Evolutionary conservation across 768 basidiomycete genomes (phyloP).

Genomic region (Russula compacta): DNA sequence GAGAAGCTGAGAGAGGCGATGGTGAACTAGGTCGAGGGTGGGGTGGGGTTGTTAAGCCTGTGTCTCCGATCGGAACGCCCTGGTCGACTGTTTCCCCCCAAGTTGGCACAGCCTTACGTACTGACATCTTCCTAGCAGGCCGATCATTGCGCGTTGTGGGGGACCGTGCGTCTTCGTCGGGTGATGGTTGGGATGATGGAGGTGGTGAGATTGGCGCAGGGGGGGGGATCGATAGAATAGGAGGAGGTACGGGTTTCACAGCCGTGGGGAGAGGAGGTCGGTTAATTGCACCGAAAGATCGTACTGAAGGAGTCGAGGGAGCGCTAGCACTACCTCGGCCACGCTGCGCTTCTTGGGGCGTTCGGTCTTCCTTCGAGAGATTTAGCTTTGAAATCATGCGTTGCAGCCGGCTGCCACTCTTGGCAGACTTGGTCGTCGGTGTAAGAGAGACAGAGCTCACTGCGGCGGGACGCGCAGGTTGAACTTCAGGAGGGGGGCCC

Average conservation of each 20-base stretch:
- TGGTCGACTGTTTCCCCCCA: conserved; percentile 24
- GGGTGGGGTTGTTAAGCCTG: not conserved
- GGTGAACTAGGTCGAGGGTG: not conserved
- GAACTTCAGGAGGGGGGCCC: conserved; percentile 40
- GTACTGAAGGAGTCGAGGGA: conserved; percentile 8
- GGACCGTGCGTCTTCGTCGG: conserved; percentile 9
- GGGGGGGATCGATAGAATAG: conserved; percentile 1
- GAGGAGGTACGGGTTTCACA: conserved; percentile 15
- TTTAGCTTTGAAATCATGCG: conserved; percentile 76
- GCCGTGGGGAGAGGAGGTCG: conserved; percentile 4
- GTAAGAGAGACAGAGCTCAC: conserved; percentile 15
- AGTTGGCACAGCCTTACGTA: conserved; percentile 25
- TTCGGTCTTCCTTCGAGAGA: conserved; percentile 31
- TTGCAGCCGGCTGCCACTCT: conserved; percentile 51
- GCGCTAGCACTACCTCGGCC: conserved; percentile 26
- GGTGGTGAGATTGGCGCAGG: conserved; percentile 16
- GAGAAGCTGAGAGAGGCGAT: not conserved
- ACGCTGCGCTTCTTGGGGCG: conserved; percentile 24
- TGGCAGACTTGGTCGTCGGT: conserved; percentile 25
- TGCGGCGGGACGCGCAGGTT: conserved; percentile 13
- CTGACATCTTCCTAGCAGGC: conserved; percentile 25
- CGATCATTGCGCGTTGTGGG: conserved; percentile 9
- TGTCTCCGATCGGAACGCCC: not conserved
- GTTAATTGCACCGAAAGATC: not conserved
- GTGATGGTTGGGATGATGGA: conserved; percentile 11